Evolutionary conservation across 2,329 filamentous ascomycete genomes (phyloP), one percentile per base, ranked within the genome.

Genomic region (Diplodia corticola): DNA sequence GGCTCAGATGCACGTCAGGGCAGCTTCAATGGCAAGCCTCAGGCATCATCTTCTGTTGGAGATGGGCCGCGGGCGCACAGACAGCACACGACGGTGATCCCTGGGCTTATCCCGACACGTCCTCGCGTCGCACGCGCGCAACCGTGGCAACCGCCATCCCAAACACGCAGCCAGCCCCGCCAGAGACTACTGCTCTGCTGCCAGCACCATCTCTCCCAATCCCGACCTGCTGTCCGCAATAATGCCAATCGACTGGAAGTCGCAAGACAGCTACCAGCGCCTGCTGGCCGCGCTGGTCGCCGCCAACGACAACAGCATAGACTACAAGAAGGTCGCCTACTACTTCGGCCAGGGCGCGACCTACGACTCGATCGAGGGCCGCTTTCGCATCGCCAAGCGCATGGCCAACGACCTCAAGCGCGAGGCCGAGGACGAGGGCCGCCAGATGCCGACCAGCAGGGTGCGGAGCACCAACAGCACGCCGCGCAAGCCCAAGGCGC

Each of bases 351-450:
- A 76, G 9, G 80, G 78, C 0, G 80, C 81, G 0, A 84, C 80
- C 0, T 83, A 83, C 72, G 76, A 84, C 67, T 74, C 82, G 0
- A 78, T 85, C 28, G 80, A 85, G 68, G 76, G 77, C 49, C 78
- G 77, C 3, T 78, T 85, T 40, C 80, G 81, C 49, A 77, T 75
- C 54, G 79, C 78, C 67, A 83, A 82, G 54, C 78, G 79, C 59
- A 59, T 73, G 1, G 81, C 82, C 0, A 71, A 74, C 0, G 68
- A 69, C 0, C 73, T 83, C 15, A 73, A 73, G 49, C 71, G 71
- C 3, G 74, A 76, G 5, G 70, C 72, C 1, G 63, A 66, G 3
- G 17, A 55, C 1, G 54, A 66, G 2, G 73, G 54, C 15, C 67
- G 68, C 17, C 48, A 50, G 53, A 69, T 69, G 61, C 51, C 67